Base-by-base conservation (phyloP, 371 early-diverging fungal genomes). In the Synchytrium microbalum region DNA sequence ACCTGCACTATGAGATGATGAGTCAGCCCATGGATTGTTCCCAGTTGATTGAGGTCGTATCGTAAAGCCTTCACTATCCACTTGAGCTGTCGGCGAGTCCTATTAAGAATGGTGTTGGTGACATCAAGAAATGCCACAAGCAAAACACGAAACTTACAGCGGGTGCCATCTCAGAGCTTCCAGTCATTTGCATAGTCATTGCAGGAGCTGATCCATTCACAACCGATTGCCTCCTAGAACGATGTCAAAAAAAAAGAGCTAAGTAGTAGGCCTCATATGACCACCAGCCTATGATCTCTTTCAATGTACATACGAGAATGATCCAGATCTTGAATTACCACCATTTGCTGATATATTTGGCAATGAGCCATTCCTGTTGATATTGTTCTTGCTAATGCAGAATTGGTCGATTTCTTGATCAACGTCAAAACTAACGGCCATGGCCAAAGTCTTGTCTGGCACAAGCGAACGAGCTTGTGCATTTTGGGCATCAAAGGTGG, bases 51-150 rank as follows among this genome's bases (percentile, higher is more conserved):
- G 26, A 30, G 69, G 69, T 29, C 67, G 67, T 32, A 74, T 67
- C 13, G 68, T 72, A 56, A 67, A 76, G 0, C 76, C 76, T 28
- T 76, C 74, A 14, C 62, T 64, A 62, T 76, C 76, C 2, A 76
- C 72, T 13, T 38, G 46, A 5, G 46, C 10, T 5, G 46, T 10
- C 19, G 46, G 10, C 19, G 19, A 38, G 19, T 38, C 46, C 46
- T 38, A 38, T 38, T 19, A 38, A 38, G n/a, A n/a, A n/a, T n/a
- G n/a, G n/a, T n/a, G n/a, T n/a, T n/a, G n/a, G n/a, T n/a, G n/a
- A n/a, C 46, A 38, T 38, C 19, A 19, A 38, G 19, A 10, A 38
- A 19, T 19, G 5, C 10, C 46, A 19, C 19, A 38, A 38, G 10
- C 19, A 19, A 10, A 10, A 5, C 46, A 38, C 19, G 46, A 38